Conservation (phyloP, 495 filamentous ascomycete genomes). For the Penicillium atrosanguineum region DNA sequence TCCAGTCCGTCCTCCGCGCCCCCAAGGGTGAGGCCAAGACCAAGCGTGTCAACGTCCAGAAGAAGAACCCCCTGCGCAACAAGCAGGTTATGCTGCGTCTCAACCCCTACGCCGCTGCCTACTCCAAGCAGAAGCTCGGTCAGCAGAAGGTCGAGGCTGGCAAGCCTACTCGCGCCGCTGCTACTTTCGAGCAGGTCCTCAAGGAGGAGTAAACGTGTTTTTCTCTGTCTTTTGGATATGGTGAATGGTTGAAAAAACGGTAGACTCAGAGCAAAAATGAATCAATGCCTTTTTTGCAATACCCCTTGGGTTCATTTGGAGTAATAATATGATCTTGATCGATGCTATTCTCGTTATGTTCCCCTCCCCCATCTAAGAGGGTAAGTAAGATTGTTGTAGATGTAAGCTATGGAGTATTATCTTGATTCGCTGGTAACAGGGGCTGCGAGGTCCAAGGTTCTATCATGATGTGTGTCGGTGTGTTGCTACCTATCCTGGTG, state of each 20-base stretch:
- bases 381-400: background rate
- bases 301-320: slow-evolving; percentile 25
- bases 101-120: slow-evolving; percentile 92
- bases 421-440: too few species aligned
- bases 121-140: slow-evolving; percentile 77
- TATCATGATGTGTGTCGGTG: too few species aligned
- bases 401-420: background rate
- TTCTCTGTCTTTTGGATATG: slow-evolving; percentile 16
- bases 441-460: too few species aligned
- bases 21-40: slow-evolving; percentile 86
- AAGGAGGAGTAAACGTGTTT: slow-evolving; percentile 50
- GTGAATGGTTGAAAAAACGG: slow-evolving; percentile 26
- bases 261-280: slow-evolving; percentile 34
- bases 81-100: slow-evolving; percentile 94
- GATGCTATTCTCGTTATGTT: slow-evolving; percentile 21
- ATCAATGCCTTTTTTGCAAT: slow-evolving; percentile 37
- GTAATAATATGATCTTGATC: slow-evolving; percentile 37
- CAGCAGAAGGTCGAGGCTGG: slow-evolving; percentile 53
- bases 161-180: slow-evolving; percentile 51
- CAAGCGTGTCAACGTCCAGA: slow-evolving; percentile 89
- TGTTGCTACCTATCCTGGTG: too few species aligned
- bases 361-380: background rate
- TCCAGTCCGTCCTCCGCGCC: slow-evolving; percentile 86
- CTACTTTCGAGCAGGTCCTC: slow-evolving; percentile 51
- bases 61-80: slow-evolving; percentile 99